These are phyloP conservation scores for Aspergillus taichungensis DNA, from an alignment of 495 filamentous ascomycete species.

Conservation along the genomic window DNA sequence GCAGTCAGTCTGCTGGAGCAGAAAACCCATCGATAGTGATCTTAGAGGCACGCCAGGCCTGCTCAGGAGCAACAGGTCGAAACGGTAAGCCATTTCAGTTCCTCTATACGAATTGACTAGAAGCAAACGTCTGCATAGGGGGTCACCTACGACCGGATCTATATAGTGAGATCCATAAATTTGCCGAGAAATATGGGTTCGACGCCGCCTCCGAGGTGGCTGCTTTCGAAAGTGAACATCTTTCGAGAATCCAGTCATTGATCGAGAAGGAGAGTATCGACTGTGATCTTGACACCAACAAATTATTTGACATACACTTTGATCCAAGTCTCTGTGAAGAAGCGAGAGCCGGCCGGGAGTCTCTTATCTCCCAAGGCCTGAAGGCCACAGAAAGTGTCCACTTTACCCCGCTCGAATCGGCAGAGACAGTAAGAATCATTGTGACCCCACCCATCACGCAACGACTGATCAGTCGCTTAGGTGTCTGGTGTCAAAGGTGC, in stretches of 20 bases:
- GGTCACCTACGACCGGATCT: conserved; percentile 32
- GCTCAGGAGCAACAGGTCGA: conserved; percentile 72
- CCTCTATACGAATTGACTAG: not conserved
- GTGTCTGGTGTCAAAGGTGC: conserved; percentile 38
- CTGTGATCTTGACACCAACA: conserved; percentile 12
- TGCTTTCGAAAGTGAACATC: conserved; percentile 23
- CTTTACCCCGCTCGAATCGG: conserved; percentile 9
- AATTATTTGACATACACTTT: conserved; percentile 7
- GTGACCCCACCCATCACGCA: too few species aligned
- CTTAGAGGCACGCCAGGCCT: conserved; percentile 74
- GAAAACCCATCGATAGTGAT: conserved; percentile 48
- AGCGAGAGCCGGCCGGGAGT: conserved; percentile 17
- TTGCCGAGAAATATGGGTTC: conserved; percentile 4
- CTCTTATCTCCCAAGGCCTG: conserved; percentile 12
- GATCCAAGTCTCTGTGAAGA: conserved; percentile 8
- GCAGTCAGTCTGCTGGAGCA: conserved; percentile 14
- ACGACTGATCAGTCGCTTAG: too few species aligned
- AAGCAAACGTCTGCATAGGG: not conserved
- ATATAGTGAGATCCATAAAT: conserved; percentile 17
- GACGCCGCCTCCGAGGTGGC: conserved; percentile 26
- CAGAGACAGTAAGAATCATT: conserved; percentile 10
- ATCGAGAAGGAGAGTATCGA: conserved; percentile 23
- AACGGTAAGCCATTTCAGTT: conserved; percentile 19
- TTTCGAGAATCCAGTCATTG: conserved; percentile 16
- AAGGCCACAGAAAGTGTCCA: conserved; percentile 9